Evolutionary conservation across 139 green algal species (phyloP), one percentile per base, ranked within the genome.

Genomic region (Klebsormidium nitens): DNA sequence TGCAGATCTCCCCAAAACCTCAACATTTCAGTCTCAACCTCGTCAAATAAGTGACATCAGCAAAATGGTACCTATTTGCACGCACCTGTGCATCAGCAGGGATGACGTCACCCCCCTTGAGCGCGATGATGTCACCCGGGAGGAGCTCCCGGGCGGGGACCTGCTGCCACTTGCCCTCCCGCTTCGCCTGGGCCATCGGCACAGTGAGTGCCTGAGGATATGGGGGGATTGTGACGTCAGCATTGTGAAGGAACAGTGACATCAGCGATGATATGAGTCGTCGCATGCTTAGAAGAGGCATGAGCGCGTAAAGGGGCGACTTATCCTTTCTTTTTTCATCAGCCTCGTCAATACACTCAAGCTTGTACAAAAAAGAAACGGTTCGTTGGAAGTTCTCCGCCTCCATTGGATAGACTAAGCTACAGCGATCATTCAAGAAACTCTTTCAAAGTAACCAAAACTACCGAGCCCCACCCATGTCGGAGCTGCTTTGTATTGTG

Each of bases 11-110:
- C n/a, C n/a, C n/a, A n/a, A n/a, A n/a, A n/a, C n/a, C n/a, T n/a
- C n/a, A n/a, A n/a, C n/a, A n/a, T n/a, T n/a, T n/a, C n/a, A n/a
- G n/a, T n/a, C n/a, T n/a, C n/a, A n/a, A n/a, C n/a, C n/a, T n/a
- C n/a, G n/a, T n/a, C n/a, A n/a, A n/a, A n/a, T n/a, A n/a, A n/a
- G n/a, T n/a, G n/a, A n/a, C n/a, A n/a, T n/a, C n/a, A n/a, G n/a
- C n/a, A n/a, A n/a, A n/a, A n/a, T n/a, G n/a, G n/a, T n/a, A n/a
- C n/a, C n/a, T n/a, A n/a, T n/a, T n/a, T n/a, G n/a, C n/a, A n/a
- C n/a, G n/a, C n/a, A n/a, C n/a, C n/a, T 80, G 55, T 72, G 83
- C 88, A 71, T 93, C 87, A 1, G 89, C 89, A 19, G 89, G 88
- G 8, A 95, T 78, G 14, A 78, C 81, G 34, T 80, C 81, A 26